These are phyloP conservation scores for Trichoderma erinaceum DNA, from an alignment of 495 filamentous ascomycete genomes.

Conservation along the genomic window DNA sequence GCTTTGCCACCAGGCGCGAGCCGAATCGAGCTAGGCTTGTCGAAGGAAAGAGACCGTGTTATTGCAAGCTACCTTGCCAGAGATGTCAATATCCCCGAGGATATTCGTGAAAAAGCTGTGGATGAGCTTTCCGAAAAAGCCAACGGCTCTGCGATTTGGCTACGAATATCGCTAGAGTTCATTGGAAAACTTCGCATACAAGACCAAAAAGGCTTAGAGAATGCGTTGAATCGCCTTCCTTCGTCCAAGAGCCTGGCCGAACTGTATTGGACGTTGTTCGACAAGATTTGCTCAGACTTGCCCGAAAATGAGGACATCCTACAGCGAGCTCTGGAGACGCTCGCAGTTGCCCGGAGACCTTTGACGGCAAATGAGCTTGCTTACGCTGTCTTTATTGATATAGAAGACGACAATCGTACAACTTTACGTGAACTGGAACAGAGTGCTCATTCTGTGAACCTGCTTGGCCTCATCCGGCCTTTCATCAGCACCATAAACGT, in stretches of 20 bases:
- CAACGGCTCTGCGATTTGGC: slow-evolving; percentile 18
- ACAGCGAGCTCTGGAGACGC: slow-evolving; percentile 16
- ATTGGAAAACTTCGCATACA: not conserved
- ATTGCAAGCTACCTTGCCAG: not conserved
- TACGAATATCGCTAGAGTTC: slow-evolving; percentile 11
- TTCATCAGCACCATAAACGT: slow-evolving; percentile 15
- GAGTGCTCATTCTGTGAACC: not conserved
- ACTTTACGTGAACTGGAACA: slow-evolving; percentile 16
- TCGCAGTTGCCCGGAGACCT: slow-evolving; percentile 15
- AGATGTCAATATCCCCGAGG: not conserved
- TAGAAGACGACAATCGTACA: not conserved
- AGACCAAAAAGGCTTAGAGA: not conserved
- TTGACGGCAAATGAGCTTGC: slow-evolving; percentile 15
- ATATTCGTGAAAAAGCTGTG: not conserved
- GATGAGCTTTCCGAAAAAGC: slow-evolving; percentile 15
- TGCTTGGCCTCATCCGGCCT: slow-evolving; percentile 14
- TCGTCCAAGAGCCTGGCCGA: not conserved
- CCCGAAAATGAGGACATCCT: slow-evolving; percentile 6
- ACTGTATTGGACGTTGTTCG: not conserved
- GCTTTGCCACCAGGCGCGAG: slow-evolving; percentile 3
- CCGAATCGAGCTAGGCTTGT: not conserved
- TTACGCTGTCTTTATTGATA: slow-evolving; percentile 13
- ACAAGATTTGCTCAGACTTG: not conserved
- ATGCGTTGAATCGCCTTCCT: not conserved
- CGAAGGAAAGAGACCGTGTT: not conserved